Conservation (phyloP, 2,329 filamentous ascomycete genomes). For the Aspergillus neoniger region DNA sequence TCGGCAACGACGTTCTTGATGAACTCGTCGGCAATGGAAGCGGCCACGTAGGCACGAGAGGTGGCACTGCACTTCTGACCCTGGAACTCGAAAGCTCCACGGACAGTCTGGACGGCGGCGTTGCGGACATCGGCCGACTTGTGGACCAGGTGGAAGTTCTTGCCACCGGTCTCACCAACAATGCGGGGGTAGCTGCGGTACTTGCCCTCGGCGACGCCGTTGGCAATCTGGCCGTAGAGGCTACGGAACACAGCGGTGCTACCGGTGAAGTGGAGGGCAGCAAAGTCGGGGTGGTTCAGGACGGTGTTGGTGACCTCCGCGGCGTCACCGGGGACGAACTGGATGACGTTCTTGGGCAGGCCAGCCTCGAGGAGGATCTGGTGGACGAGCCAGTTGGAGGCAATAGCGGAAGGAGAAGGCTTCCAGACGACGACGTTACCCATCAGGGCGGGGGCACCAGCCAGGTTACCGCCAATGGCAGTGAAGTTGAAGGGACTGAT, state of each 20-base stretch:
- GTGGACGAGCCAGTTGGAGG: conserved; percentile 89
- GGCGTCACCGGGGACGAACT: conserved; percentile 88
- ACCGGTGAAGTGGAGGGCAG: conserved; percentile 92
- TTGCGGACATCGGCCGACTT: conserved; percentile 74
- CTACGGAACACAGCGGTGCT: conserved; percentile 88
- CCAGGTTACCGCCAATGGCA: conserved; percentile 85
- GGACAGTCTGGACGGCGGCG: conserved; percentile 77
- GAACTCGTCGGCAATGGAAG: conserved; percentile 73
- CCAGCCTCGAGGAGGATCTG: conserved; percentile 89
- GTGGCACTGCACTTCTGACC: conserved; percentile 90
- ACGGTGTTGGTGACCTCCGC: conserved; percentile 78
- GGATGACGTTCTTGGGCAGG: conserved; percentile 83
- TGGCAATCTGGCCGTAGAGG: conserved; percentile 82
- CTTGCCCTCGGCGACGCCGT: conserved; percentile 75
- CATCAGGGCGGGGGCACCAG: conserved; percentile 79
- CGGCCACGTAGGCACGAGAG: conserved; percentile 75
- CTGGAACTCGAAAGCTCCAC: conserved; percentile 87
- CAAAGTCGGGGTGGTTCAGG: conserved; percentile 76
- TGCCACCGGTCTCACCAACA: conserved; percentile 87
- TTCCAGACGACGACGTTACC: conserved; percentile 98
- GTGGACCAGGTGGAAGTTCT: conserved; percentile 90
- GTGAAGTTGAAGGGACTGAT: conserved; percentile 97
- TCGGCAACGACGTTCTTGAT: conserved; percentile 67
- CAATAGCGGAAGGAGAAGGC: conserved; percentile 84
- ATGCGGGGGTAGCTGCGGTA: conserved; percentile 86